Percentiles rank a stretch among this genome's conserved stretches.
Conservation (phyloP, 441 rosid species). For the Eutrema salsugineum region DNA sequence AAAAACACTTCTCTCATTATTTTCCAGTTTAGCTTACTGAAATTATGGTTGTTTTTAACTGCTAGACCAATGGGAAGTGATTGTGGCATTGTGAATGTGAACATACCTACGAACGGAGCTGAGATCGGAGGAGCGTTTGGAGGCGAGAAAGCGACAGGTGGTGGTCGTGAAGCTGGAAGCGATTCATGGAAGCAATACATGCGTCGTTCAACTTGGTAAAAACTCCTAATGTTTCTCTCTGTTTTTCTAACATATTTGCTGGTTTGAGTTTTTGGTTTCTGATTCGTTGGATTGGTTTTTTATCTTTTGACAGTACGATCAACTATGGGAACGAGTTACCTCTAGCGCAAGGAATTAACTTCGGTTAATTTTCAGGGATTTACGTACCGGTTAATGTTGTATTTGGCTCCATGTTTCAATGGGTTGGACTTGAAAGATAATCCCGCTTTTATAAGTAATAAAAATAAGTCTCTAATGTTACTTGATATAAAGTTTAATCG, state of each 20-base stretch:
- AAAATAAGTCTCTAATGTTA: neutral
- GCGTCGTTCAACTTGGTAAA: constrained; percentile 96
- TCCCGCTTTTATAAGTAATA: neutral
- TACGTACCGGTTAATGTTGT: neutral
- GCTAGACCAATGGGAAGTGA: constrained; percentile 94
- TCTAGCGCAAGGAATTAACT: constrained; percentile 96
- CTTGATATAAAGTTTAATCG: neutral
- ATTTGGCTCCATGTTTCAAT: constrained; percentile 3
- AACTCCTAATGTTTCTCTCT: neutral
- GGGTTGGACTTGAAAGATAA: neutral
- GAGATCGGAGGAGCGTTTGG: constrained; percentile 99
- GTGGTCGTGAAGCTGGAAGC: constrained; percentile 98
- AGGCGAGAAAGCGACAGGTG: constrained; percentile 96
- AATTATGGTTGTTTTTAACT: neutral
- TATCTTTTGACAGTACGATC: constrained; percentile 60
- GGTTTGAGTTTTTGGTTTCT: neutral
- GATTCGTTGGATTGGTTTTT: neutral
- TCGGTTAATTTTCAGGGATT: constrained; percentile 44
- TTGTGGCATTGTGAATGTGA: constrained; percentile 92
- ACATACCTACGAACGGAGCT: constrained; percentile 97
- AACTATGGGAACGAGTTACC: constrained; percentile 93
- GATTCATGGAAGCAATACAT: constrained; percentile 99
- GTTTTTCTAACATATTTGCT: neutral
- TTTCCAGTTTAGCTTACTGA: neutral
- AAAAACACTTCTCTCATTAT: neutral